Base-by-base conservation (phyloP, 208 protist genomes). In the Acanthamoeba sp. region DNA sequence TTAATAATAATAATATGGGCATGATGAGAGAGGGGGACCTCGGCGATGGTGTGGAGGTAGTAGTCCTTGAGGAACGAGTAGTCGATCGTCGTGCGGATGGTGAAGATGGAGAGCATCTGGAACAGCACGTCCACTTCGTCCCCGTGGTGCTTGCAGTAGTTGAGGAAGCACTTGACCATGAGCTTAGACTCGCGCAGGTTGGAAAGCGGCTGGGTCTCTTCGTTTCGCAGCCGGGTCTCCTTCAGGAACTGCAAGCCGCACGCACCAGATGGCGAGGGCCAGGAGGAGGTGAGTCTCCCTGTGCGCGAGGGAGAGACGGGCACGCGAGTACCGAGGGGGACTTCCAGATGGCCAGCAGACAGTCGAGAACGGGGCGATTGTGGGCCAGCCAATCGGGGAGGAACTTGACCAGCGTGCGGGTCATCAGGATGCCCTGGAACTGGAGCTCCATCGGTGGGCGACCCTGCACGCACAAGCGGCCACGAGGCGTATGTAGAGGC, bases 1-100 rank as follows among this genome's bases (percentile, higher is more conserved):
- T 55, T 12, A 36, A 24, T 22, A 91, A 27, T 69, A 27, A 27
- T 69, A 27, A 27, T 24, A 27, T 27, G 27, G 59, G 59, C 59
- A 69, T 69, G 24, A 69, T 69, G 27, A 24, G 59, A 27, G 62
- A 91, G 22, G 40, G 29, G 27, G 24, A 94, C 91, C 78, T 94
- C 73, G 7, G 66, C 45, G 20, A 98, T 71, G n/a, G 96, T 95
- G 36, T 95, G 38, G 32, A 90, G 38, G 92, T 97, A 97, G 24
- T 95, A 98, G 36, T 95, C 82, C 20, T 95, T 93, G 18, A 98
- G 93, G 91, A 98, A 98, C 12, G 95, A 88, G 52, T 95, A 98
- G 82, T 97, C 95, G 14, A 92, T 92, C 1, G 62, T 92, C 1
- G 87, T 78, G 27, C 94, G 94, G 40, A 96, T 24, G 2, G 93